phyloP scores from a whole-genome alignment of 106 monocot genomes.

The Allium fistulosum region DNA sequence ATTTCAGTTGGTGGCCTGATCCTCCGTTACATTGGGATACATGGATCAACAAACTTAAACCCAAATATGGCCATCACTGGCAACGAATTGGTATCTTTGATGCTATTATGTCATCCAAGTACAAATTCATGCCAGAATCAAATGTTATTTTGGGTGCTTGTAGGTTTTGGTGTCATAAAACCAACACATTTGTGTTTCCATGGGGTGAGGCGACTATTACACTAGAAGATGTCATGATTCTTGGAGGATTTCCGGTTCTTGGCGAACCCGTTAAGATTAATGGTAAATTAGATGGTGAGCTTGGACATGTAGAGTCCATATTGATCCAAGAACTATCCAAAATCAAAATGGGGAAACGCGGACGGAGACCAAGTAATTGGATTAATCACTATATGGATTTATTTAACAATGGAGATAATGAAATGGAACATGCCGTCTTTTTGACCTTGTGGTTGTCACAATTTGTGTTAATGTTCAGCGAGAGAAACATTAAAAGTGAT shows the following conservation, averaged over 20 bases:
- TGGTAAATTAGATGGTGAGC: constrained; percentile 17
- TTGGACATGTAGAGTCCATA: constrained; percentile 18
- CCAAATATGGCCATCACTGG: constrained; percentile 34
- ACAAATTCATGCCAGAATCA: constrained; percentile 26
- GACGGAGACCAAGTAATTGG: constrained; percentile 49
- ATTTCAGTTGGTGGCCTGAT: background rate
- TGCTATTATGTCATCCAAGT: constrained; percentile 48
- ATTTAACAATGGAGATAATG: constrained; percentile 11
- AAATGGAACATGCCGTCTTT: constrained; percentile 52
- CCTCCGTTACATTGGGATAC: constrained; percentile 20
- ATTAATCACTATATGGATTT: constrained; percentile 26
- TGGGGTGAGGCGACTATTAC: constrained; percentile 68
- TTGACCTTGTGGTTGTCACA: constrained; percentile 63
- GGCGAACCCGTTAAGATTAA: constrained; percentile 36
- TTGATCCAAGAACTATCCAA: constrained; percentile 26
- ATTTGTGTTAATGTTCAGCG: too few species aligned
- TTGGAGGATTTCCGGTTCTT: constrained; percentile 37
- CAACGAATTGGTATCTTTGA: constrained; percentile 41
- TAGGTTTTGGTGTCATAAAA: constrained; percentile 40
- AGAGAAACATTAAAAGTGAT: background rate
- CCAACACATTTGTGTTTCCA: constrained; percentile 63
- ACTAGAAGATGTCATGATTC: constrained; percentile 51
- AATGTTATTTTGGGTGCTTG: constrained; percentile 17
- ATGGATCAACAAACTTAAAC: constrained; percentile 49
- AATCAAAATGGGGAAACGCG: constrained; percentile 43